Conservation (phyloP, 1,284 basidiomycete species). For the Puccinia horiana region DNA sequence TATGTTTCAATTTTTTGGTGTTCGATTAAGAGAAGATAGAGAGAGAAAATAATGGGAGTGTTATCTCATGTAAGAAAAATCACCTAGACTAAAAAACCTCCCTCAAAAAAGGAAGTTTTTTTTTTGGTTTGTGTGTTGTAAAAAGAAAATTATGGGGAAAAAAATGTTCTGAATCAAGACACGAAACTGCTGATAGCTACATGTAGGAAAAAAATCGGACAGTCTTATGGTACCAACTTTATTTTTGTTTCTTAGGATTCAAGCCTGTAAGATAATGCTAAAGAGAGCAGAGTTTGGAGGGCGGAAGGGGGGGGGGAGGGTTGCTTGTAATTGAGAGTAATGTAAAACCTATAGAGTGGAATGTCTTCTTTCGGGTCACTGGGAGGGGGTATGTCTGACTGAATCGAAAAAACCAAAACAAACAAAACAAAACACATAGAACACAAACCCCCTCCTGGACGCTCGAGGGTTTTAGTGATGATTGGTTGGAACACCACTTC, state of each 20-base stretch:
- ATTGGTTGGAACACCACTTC: conserved; percentile 15
- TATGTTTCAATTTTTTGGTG: too few relatives aligned
- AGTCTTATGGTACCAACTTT: neutral
- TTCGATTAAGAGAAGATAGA: too few relatives aligned
- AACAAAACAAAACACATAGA: neutral
- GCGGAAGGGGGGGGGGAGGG: neutral
- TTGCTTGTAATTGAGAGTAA: neutral
- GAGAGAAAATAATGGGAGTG: too few relatives aligned
- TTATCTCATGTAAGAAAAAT: too few relatives aligned
- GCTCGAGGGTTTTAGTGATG: conserved; percentile 1
- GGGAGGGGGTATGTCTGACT: conserved; percentile 4
- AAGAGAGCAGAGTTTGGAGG: neutral
- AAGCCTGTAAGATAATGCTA: conserved; percentile 2
- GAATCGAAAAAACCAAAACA: neutral
- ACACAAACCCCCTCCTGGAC: neutral
- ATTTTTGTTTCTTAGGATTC: neutral
- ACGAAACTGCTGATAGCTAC: too few relatives aligned
- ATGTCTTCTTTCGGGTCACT: neutral
- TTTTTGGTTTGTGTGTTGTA: too few relatives aligned
- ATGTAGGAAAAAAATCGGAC: neutral
- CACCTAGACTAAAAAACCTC: too few relatives aligned
- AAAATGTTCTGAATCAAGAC: too few relatives aligned
- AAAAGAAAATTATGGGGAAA: too few relatives aligned
- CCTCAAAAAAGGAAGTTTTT: too few relatives aligned
- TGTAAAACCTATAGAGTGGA: neutral